Base-by-base conservation (phyloP, 371 early-diverging fungal genomes). In the Syncephalastrum sp. region DNA sequence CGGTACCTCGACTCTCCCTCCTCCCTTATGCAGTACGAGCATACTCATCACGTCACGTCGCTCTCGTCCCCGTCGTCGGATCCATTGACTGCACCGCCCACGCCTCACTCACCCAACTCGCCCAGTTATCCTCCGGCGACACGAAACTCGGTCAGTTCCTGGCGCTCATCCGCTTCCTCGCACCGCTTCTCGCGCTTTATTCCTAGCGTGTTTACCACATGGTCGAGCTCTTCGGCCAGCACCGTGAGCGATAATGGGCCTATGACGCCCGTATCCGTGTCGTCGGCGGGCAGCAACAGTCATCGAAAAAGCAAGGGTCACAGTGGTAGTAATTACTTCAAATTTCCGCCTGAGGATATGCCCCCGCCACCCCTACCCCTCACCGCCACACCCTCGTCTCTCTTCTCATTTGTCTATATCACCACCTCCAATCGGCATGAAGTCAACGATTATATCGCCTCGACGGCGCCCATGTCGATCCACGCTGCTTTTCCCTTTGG, bases 401-500 rank as follows among this genome's bases (percentile, higher is more conserved):
- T 42, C 7, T 57, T 60, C 23, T 54, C 60, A 17, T 49, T 57
- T 43, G 21, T 58, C n/a, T 53, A 63, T 50, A 61, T 71, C 23
- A 63, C 67, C 12, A 55, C 49, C 16, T 68, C 75, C 1, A 56
- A 56, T 13, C 55, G 64, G 55, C 61, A 58, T 6, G 66, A 74
- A 46, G 64, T 65, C 4, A 24, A 46, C 0, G 45, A 60, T 4
- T 69, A 61, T 21, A 53, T 74, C 10, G 44, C 48, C 4, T 45
- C 27, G 3, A 70, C 69, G 7, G 57, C 69, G 3, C 57, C 67
- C 0, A 23, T 56, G 16, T 33, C 58, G 0, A 55, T 68, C 4
- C 70, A 65, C 29, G 56, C 64, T 14, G 57, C 61, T 0, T 74
- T 68, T 54, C 69, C 68, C 2, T 53, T 47, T 43, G 69, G 75